Conservation (phyloP, 768 basidiomycete species). For the Panellus pusillus region DNA sequence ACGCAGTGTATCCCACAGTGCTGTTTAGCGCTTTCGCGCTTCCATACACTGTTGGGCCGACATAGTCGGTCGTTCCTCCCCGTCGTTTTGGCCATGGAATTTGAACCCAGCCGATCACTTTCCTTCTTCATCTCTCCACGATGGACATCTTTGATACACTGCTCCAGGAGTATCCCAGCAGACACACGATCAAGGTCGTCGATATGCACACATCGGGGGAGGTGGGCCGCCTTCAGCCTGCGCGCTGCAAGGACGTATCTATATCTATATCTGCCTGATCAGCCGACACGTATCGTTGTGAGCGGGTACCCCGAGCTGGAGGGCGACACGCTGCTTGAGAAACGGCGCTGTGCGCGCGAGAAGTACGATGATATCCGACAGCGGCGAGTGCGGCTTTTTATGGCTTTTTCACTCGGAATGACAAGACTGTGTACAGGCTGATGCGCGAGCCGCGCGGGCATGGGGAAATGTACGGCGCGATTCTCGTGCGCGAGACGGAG, state of each 20-base stretch:
- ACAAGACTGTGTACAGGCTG: conserved; percentile 22
- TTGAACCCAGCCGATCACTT: too few species aligned
- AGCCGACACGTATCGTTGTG: conserved; percentile 41
- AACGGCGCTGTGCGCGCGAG: conserved; percentile 30
- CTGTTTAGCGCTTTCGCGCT: too few species aligned
- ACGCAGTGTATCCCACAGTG: too few species aligned
- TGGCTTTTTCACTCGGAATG: not conserved
- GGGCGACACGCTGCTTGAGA: conserved; percentile 36
- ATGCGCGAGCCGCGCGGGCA: conserved; percentile 43
- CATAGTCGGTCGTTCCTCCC: too few species aligned
- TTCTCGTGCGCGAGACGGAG: conserved; percentile 38
- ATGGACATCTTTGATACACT: too few species aligned
- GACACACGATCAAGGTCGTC: conserved; percentile 28
- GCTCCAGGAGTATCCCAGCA: too few species aligned
- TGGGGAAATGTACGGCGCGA: conserved; percentile 41
- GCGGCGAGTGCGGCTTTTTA: conserved; percentile 2
- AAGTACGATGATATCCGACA: conserved; percentile 30
- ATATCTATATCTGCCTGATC: not conserved
- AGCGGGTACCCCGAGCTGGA: conserved; percentile 33
- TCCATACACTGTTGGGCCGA: too few species aligned
- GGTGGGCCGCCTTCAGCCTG: conserved; percentile 24
- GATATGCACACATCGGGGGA: conserved; percentile 42
- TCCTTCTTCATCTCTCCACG: too few species aligned
- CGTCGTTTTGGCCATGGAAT: too few species aligned
- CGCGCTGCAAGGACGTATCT: not conserved